Conservation (phyloP, 179 eudicot species). For the Beta macrorhiza region DNA sequence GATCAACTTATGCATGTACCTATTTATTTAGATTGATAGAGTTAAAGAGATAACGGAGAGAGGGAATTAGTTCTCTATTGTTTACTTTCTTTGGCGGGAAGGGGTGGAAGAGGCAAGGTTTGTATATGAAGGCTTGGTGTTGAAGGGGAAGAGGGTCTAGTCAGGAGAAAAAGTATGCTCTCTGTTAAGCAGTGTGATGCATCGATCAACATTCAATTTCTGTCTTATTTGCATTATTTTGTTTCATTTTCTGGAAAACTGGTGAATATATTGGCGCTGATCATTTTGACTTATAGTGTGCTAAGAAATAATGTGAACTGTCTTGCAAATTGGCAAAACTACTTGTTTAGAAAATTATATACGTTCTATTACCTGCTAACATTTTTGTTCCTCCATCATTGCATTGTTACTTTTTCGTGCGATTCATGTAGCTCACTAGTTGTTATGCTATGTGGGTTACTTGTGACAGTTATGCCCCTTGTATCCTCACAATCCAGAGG, state of each 20-base stretch:
- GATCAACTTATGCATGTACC: too few species aligned
- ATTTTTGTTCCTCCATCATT: neutral
- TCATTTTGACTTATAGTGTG: neutral
- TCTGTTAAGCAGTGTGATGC: neutral
- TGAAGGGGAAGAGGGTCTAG: neutral
- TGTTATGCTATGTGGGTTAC: conserved; percentile 16
- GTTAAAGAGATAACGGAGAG: too few species aligned
- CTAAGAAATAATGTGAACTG: neutral
- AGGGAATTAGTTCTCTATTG: too few species aligned
- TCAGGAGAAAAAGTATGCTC: neutral
- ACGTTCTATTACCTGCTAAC: neutral
- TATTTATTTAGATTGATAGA: too few species aligned
- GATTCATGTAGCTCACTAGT: neutral
- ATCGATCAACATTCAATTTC: neutral
- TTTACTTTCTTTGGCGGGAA: too few species aligned
- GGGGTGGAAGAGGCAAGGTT: neutral
- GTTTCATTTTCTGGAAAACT: neutral
- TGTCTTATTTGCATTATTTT: neutral
- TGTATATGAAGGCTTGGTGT: neutral
- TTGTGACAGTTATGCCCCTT: conserved; percentile 80
- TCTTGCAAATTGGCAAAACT: neutral
- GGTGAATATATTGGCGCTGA: neutral
- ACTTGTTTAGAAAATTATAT: neutral
- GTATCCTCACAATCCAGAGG: conserved; percentile 98
- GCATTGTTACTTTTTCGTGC: neutral